Percentiles rank a stretch among this genome's conserved stretches.
phyloP scores from a whole-genome alignment of 805 yeast species.

The Metschnikowia amazonensis region DNA sequence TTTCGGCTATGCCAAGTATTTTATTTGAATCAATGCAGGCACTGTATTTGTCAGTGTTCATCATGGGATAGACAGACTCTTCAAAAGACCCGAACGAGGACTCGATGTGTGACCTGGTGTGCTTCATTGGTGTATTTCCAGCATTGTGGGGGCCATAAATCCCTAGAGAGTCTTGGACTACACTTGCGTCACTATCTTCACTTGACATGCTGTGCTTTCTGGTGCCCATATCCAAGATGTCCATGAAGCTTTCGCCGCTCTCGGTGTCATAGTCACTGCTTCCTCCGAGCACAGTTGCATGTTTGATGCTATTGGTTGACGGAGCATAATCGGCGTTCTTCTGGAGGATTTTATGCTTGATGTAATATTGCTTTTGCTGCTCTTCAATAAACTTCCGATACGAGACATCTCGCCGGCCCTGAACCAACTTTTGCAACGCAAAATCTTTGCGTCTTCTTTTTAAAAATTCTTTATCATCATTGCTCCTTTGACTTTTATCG shows the following conservation, averaged over 20 bases:
- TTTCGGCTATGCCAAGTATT: neutral
- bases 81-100: conserved; percentile 17
- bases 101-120: conserved; percentile 3
- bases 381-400: conserved; percentile 22
- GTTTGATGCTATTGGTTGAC: conserved; percentile 7
- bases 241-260: conserved; percentile 2
- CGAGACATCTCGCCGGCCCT: conserved; percentile 25
- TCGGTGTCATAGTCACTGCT: conserved; percentile 13
- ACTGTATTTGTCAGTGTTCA: neutral
- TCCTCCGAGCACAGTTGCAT: conserved; percentile 15
- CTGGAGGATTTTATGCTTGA: conserved; percentile 13
- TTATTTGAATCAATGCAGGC: neutral
- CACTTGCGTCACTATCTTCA: neutral
- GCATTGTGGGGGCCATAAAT: neutral
- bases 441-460: conserved; percentile 18
- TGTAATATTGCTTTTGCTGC: conserved; percentile 24
- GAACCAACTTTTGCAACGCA: conserved; percentile 23
- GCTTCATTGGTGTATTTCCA: neutral
- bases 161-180: neutral
- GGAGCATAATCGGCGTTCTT: conserved; percentile 9
- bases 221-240: neutral
- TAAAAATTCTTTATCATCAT: conserved; percentile 12
- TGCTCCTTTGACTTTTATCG: conserved; percentile 12
- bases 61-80: conserved; percentile 6
- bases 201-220: neutral